Percentiles rank a stretch among this genome's conserved stretches.
Conservation (phyloP, 1,284 basidiomycete genomes). For the Testicularia cyperi region DNA sequence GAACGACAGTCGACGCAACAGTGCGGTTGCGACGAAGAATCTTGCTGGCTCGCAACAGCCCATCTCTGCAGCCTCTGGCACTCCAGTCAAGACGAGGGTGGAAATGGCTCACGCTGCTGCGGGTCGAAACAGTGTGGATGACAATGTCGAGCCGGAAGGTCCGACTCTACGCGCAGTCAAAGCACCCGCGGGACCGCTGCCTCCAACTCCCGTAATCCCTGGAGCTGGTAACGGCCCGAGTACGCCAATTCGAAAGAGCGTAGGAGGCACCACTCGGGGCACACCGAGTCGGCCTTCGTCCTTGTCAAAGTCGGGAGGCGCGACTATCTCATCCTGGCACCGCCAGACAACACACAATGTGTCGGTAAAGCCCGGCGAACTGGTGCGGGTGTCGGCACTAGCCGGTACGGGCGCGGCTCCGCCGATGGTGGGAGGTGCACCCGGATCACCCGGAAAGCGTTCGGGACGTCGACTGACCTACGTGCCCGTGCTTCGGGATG, state of each 20-base stretch:
- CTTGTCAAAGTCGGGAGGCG: no score
- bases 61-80: no score
- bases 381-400: constrained; percentile 40
- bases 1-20: constrained; percentile 11
- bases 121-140: no score
- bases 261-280: no score
- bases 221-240: background rate
- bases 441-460: constrained; percentile 47
- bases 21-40: no score
- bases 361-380: constrained; percentile 24
- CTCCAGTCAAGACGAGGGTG: no score
- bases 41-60: no score
- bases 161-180: background rate
- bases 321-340: no score
- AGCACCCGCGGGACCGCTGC: background rate
- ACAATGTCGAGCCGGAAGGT: no score
- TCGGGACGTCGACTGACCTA: constrained; percentile 39
- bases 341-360: no score
- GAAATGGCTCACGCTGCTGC: no score
- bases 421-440: constrained; percentile 44
- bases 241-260: background rate
- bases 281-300: no score
- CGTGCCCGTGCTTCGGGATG: constrained; percentile 42
- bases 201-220: background rate
- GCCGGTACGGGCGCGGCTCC: constrained; percentile 37